A percentile compares a stretch with the other conserved stretches of the same genome.
phyloP scores from a whole-genome alignment of 441 rosid species.

The Theobroma grandiflorum region DNA sequence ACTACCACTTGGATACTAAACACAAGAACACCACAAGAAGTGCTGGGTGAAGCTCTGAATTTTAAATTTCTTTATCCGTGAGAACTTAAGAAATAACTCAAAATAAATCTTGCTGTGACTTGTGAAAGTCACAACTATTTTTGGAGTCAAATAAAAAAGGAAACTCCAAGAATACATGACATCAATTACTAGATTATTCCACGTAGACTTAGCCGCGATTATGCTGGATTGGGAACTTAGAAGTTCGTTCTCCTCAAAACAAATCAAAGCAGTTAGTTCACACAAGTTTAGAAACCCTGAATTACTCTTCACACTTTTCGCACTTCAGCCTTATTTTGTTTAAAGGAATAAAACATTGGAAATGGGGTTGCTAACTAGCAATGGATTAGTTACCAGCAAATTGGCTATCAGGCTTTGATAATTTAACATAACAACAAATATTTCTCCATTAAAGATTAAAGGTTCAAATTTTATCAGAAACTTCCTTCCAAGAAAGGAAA shows the following conservation, averaged over 20 bases:
- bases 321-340: neutral
- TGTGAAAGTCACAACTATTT: neutral
- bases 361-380: neutral
- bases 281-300: neutral
- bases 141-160: neutral
- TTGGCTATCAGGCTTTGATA: neutral
- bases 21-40: neutral
- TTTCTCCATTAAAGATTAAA: slow-evolving; percentile 6
- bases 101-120: neutral
- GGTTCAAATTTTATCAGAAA: neutral
- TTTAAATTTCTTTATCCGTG: neutral
- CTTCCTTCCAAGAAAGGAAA: neutral
- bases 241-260: neutral
- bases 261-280: slow-evolving; percentile 23
- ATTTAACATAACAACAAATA: neutral
- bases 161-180: neutral
- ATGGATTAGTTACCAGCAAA: slow-evolving; percentile 1
- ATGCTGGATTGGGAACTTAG: neutral
- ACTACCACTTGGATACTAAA: neutral
- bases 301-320: neutral
- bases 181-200: neutral
- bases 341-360: neutral
- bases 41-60: neutral
- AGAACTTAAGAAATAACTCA: neutral
- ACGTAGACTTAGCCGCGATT: neutral